Evolutionary conservation across 2,329 filamentous ascomycete species (phyloP).

Genomic region (Aspergillus alliaceus): DNA sequence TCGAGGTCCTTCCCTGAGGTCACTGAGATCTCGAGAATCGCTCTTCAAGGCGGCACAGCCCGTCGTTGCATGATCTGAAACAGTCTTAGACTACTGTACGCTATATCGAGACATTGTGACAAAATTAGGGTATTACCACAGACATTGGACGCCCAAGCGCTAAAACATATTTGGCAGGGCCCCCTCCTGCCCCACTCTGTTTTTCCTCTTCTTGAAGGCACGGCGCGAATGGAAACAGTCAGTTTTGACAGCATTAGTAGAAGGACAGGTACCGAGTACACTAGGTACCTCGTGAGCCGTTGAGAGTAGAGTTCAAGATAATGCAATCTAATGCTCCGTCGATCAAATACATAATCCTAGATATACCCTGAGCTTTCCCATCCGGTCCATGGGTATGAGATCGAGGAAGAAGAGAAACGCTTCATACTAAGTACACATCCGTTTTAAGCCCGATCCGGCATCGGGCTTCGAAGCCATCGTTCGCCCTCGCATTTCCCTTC

Average conservation of each 20-base stretch:
- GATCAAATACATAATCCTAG: neutral
- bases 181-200: neutral
- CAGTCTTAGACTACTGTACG: neutral
- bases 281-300: neutral
- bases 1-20: neutral
- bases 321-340: neutral
- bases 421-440: no score
- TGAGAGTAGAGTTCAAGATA: neutral
- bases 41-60: neutral
- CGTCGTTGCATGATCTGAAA: neutral
- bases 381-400: no score
- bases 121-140: neutral
- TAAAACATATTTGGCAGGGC: neutral
- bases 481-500: neutral
- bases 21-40: neutral
- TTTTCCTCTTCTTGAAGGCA: neutral
- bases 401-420: no score
- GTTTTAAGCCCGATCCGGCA: no score
- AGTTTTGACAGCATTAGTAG: neutral
- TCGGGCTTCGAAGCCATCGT: neutral
- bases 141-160: conserved; percentile 2
- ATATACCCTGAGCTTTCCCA: neutral
- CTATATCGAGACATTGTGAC: neutral
- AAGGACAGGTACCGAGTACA: neutral
- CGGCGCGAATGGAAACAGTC: conserved; percentile 3